Evolutionary conservation across 192 early-diverging fungal species (phyloP), one percentile per base, ranked within the genome.

Genomic region (Podila horticola): DNA sequence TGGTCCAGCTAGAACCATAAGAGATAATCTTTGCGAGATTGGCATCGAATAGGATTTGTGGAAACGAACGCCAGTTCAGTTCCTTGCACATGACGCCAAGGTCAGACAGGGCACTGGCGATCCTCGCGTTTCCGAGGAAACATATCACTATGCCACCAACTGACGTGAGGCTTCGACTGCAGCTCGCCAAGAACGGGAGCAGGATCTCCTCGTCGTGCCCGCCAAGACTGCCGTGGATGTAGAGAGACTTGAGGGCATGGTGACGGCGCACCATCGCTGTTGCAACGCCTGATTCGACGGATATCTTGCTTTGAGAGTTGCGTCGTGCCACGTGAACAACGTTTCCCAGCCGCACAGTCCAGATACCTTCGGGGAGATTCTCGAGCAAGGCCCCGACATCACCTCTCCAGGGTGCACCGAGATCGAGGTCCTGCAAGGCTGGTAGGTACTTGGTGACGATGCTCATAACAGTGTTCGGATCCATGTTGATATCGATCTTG

Each of bases 361-460:
- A 26, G 38, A 64, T 41, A 64, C 62, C 1, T 26, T 64, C 62
- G 0, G 62, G 62, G n/a, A 64, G 62, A 15, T 41, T 45, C 22
- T 30, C 38, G 19, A 64, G 62, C 34, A 64, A 41, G 10, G n/a
- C 41, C 38, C 49, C 49, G 62, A 64, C 62, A 49, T 64, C 38
- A 4, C 62, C 62, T 20, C 26, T n/a, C 41, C 62, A 64, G n/a
- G 22, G 2, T 2, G 15, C 4, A 1, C 1, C 9, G n/a, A 64
- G 20, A 64, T 64, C 62, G 5, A 64, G 24, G n/a, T 64, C 36
- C 24, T 48, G n/a, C 41, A 64, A 6, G 26, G 22, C 24, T 22
- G 62, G 62, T 3, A 64, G 0, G 24, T 64, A 10, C 12, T 49
- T 28, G 3, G 38, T 49, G 22, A 64, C n/a, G 20, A 64, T n/a